Base-by-base conservation (phyloP, 306 rosid species). In the Parietaria judaica region DNA sequence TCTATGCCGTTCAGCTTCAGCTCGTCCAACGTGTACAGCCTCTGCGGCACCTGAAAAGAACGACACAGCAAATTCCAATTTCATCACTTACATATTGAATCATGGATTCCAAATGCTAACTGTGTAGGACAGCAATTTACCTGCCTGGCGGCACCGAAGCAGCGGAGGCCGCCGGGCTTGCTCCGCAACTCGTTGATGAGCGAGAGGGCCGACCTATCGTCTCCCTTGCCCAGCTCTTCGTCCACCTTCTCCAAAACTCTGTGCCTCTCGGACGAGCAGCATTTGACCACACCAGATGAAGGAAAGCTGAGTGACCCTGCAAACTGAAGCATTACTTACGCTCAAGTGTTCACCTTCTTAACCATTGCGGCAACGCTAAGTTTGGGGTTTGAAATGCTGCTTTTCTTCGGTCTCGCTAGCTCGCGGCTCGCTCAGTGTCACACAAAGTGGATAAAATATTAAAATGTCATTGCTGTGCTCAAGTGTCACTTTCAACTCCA, bases 1-100 rank as follows among this genome's bases (percentile, higher is more conserved):
- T 84, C 90, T 14, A 92, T 92, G 63, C 95, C 94, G 72, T 92
- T 92, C 55, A 88, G 78, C 88, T 78, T 92, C 74, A 92, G 77
- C 76, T 92, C 98, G 60, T 88, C 96, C 83, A 92, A 84, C 46
- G 90, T 75, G 78, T 92, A 92, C 23, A 92, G 94, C 76, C 98
- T 88, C 65, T 88, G 96, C 51, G 98, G 96, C 59, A 88, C 83
- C 96, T 92, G 72, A 12, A 61, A 67, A 72, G 45, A 54, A 51
- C 34, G 13, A 66, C 37, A 10, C 53, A 49, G 4, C 15, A 49
- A 1, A 49, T n/a, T 10, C 15, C 60, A 50, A 63, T 4, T 17
- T 8, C 7, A 65, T 35, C 63, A 50, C 17, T 11, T 3, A 13
- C 13, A 9, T 49, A 36, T 6, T 3, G 8, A 7, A 44, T 14